phyloP scores from a whole-genome alignment of 2,329 filamentous ascomycete species.

The Fusarium protoensiforme region DNA sequence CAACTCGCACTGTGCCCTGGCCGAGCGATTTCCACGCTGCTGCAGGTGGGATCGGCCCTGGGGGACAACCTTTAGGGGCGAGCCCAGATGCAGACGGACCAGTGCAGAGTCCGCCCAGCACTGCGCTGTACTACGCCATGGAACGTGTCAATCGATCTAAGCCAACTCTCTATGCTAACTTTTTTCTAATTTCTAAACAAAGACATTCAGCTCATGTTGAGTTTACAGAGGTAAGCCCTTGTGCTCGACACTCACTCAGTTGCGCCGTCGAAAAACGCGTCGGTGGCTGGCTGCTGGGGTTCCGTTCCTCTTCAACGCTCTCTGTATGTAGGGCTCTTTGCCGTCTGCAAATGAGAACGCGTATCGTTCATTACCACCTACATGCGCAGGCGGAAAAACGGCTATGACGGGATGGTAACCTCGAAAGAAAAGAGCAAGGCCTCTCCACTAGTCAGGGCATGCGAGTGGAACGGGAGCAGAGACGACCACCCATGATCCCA shows the following conservation, averaged over 20 bases:
- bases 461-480: slow-evolving; percentile 21
- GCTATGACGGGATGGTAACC: slow-evolving; percentile 34
- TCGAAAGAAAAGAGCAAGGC: slow-evolving; percentile 29
- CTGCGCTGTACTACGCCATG: neutral
- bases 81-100: neutral
- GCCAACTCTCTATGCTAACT: neutral
- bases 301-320: slow-evolving; percentile 10
- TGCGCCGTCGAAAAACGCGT: slow-evolving; percentile 13
- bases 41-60: slow-evolving; percentile 29
- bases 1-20: slow-evolving; percentile 21
- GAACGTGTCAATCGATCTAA: neutral
- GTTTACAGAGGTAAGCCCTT: neutral
- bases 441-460: slow-evolving; percentile 27
- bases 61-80: slow-evolving; percentile 2
- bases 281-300: slow-evolving; percentile 20
- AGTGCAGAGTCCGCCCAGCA: neutral
- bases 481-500: slow-evolving; percentile 17
- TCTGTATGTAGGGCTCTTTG: neutral
- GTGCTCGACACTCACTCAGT: neutral
- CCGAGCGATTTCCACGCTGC: slow-evolving; percentile 9
- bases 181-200: neutral
- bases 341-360: slow-evolving; percentile 8
- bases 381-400: slow-evolving; percentile 19
- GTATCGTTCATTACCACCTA: slow-evolving; percentile 24
- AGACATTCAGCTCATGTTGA: neutral